Evolutionary conservation across 352 stramenopile genomes (phyloP), one percentile per base, ranked within the genome.

Genomic region (Elongisporangium senticosum): DNA sequence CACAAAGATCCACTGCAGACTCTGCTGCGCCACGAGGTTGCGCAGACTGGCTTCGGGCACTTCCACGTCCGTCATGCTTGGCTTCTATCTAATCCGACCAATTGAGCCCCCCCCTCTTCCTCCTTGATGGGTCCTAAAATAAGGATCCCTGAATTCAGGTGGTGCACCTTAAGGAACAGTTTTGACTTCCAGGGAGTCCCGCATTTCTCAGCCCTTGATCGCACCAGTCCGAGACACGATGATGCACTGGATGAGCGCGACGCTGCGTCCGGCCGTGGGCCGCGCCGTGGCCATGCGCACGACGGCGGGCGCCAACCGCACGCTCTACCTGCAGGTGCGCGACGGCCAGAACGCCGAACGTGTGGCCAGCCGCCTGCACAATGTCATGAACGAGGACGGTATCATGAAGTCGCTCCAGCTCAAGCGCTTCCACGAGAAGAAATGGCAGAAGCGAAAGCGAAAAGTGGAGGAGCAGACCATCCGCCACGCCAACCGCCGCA

Each of bases 1-100:
- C 22, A 98, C 94, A 62, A 98, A 98, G 71, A 98, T 96, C 94
- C 94, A 97, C 62, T 89, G 88, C 61, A 97, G 83, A 56, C 82
- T 80, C 67, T 88, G 67, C 74, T 96, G 87, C 56, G 90, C 75
- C 63, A 97, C 74, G 54, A 97, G 77, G 77, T 97, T 97, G 55
- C 84, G 84, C 71, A 97, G 79, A 54, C 83, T 95, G 65, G 88
- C 82, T 67, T 97, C 87, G 21, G 90, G 87, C 26, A 95, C 80
- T 59, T 89, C 83, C 59, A 22, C 51, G 24, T 65, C 62, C 15
- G 74, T 64, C 59, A 70, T 65, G 20, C 21, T 53, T 15, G 26
- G 63, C 21, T 65, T 74, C 65, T 52, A 19, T 52, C 23, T 8
- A 53, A 20, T 53, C 19, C 10, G 22, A 26, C 19, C 22, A 53